phyloP scores from a whole-genome alignment of 1,284 basidiomycete genomes.

The Neonothopanus nambi region DNA sequence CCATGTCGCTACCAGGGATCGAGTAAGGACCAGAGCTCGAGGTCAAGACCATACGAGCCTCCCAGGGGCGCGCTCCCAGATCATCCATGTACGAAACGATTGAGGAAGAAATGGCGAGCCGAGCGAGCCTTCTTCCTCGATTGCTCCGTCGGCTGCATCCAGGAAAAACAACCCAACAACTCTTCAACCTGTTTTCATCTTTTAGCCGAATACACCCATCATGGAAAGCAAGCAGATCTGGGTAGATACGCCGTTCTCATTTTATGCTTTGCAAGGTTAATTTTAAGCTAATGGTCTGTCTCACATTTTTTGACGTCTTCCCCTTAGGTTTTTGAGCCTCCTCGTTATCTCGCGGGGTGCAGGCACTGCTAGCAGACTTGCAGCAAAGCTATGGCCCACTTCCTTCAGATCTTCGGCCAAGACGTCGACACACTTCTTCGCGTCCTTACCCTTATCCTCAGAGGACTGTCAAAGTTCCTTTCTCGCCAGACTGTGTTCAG shows the following conservation, averaged over 20 bases:
- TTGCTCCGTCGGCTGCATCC: conserved; percentile 26
- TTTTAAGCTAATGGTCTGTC: conserved; percentile 13
- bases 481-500: conserved; percentile 42
- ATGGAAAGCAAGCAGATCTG: conserved; percentile 64
- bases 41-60: conserved; percentile 68
- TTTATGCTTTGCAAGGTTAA: conserved; percentile 73
- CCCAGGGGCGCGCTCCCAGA: conserved; percentile 60
- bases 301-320: conserved; percentile 9
- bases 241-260: conserved; percentile 72
- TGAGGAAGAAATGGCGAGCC: conserved; percentile 67
- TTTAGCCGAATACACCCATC: conserved; percentile 66
- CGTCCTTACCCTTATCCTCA: conserved; percentile 72
- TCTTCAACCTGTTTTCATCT: conserved; percentile 50
- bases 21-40: conserved; percentile 48
- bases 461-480: conserved; percentile 42
- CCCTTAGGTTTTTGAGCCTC: conserved; percentile 68
- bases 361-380: conserved; percentile 71
- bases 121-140: conserved; percentile 26
- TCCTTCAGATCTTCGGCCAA: conserved; percentile 63
- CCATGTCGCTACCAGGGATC: conserved; percentile 33
- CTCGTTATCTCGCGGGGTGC: conserved; percentile 60
- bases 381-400: conserved; percentile 68
- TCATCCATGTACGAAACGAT: conserved; percentile 79
- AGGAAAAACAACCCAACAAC: conserved; percentile 36
- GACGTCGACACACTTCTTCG: conserved; percentile 62